phyloP scores from a whole-genome alignment of 306 rosid species.

The Prunus padus region DNA sequence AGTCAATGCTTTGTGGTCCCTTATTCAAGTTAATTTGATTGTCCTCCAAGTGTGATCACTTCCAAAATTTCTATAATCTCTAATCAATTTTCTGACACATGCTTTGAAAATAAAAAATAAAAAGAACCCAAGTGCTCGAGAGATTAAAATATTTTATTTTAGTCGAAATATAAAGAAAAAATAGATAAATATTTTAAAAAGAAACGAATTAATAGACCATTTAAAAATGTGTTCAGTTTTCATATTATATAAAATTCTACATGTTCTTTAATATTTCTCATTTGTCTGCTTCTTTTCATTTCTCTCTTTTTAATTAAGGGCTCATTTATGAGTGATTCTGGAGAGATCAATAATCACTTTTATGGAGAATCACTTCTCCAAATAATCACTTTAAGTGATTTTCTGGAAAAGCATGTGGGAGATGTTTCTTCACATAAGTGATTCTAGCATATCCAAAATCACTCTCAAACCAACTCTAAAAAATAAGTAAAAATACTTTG shows the following conservation, averaged over 20 bases:
- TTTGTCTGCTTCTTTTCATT: neutral
- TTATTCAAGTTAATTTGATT: slow-evolving; percentile 17
- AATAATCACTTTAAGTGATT: no score
- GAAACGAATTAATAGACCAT: neutral
- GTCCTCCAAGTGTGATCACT: slow-evolving; percentile 26
- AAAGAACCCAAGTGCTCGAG: neutral
- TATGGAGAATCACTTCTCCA: no score
- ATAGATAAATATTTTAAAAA: neutral
- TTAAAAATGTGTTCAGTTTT: neutral
- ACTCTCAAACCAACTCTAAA: no score
- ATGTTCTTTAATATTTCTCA: neutral
- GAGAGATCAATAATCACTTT: no score
- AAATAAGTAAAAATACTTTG: no score
- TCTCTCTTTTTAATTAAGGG: no score
- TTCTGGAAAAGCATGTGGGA: no score
- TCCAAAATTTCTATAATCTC: slow-evolving; percentile 18
- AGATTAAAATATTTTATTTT: neutral
- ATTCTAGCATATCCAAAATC: no score
- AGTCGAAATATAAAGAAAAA: neutral
- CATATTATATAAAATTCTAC: neutral
- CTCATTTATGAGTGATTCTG: fast-evolving
- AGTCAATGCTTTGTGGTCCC: slow-evolving; percentile 47
- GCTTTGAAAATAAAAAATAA: neutral
- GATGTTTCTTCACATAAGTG: no score
- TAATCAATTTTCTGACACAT: slow-evolving; percentile 15